Base-by-base conservation (phyloP, 345 rosid genomes). In the Cochlearia excelsa region DNA sequence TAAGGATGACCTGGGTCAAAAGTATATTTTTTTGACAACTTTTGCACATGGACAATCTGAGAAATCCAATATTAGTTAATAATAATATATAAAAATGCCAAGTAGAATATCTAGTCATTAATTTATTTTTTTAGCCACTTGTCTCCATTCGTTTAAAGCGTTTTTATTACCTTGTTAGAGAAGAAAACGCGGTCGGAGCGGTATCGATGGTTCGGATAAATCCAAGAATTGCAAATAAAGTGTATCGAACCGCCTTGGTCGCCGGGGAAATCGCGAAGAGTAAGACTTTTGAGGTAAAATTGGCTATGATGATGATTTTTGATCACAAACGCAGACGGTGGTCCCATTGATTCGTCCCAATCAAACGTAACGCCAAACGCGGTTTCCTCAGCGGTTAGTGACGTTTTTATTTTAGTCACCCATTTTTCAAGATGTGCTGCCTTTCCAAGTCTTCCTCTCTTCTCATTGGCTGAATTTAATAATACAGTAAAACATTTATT, bases 201-300 rank as follows among this genome's bases (percentile, higher is more conserved):
- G 82, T 88, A 86, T 0, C 86, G 68, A 57, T 75, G 88, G 1
- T 68, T 51, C 0, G 98, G 96, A 61, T 92, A 92, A 26, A 92
- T 88, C 98, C 98, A 92, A 11, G 98, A 92, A 66, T 84, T 86
- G 79, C 98, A 92, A 42, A 81, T 64, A 62, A 92, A 92, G 65
- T 80, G 86, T 31, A 84, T 43, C 4, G 77, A 70, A 46, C 82
- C 91, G 57, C 78, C 81, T 37, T 57, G 16, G 9, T 30, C 16
- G 2, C 61, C 70, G 0, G 76, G 76, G 57, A 70, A 65, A 30
- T 78, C 67, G 40, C 81, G 75, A 8, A 88, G 71, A 10, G 87
- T 82, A 49, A 88, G 64, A 26, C 77, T 61, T 70, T 74, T 84
- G 10, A 88, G 88, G 43, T 70, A 88, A 54, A 88, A 72, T 56